Percentiles rank a stretch among this genome's conserved stretches.
These are phyloP conservation scores for Fragosphaeria purpurea DNA, from an alignment of 2,329 filamentous ascomycete genomes.

Conservation along the genomic window DNA sequence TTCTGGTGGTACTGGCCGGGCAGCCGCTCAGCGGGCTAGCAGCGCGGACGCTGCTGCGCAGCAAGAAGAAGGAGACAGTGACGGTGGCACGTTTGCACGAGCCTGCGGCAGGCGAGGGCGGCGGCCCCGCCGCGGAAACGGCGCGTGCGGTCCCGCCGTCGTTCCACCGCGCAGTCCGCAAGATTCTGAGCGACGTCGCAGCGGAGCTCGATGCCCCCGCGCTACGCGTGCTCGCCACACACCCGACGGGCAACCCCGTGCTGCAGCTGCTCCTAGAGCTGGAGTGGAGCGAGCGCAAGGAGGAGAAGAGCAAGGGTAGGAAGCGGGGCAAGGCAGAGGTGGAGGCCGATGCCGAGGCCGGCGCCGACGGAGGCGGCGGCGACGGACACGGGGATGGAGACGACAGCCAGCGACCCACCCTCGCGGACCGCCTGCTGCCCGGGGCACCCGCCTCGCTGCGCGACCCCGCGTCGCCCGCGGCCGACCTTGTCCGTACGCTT, in stretches of 20 bases:
- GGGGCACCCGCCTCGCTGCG: conserved; percentile 61
- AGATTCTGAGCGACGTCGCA: conserved; percentile 71
- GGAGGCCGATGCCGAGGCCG: conserved; percentile 15
- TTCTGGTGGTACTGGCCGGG: conserved; percentile 78
- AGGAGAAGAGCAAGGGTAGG: conserved; percentile 32
- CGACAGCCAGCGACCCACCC: conserved; percentile 22
- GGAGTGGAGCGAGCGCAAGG: conserved; percentile 66
- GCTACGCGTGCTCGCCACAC: conserved; percentile 72
- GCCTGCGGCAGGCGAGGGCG: conserved; percentile 28
- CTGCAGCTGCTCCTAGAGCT: conserved; percentile 85
- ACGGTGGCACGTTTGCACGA: conserved; percentile 30
- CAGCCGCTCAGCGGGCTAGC: conserved; percentile 62
- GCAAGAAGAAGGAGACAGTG: conserved; percentile 84
- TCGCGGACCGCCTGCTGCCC: conserved; percentile 70
- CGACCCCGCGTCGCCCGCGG: conserved; percentile 62
- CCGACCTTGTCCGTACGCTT: conserved; percentile 71
- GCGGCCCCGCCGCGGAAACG: conserved; percentile 28
- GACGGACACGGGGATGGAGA: conserved; percentile 10
- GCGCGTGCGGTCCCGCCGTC: conserved; percentile 59
- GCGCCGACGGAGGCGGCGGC: background rate
- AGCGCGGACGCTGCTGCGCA: conserved; percentile 68
- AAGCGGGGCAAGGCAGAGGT: conserved; percentile 26
- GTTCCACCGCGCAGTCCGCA: conserved; percentile 67
- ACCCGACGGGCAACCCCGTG: conserved; percentile 84
- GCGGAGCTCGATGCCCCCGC: conserved; percentile 67